phyloP scores from a whole-genome alignment of 2,329 filamentous ascomycete genomes.

The Fusarium sp. region DNA sequence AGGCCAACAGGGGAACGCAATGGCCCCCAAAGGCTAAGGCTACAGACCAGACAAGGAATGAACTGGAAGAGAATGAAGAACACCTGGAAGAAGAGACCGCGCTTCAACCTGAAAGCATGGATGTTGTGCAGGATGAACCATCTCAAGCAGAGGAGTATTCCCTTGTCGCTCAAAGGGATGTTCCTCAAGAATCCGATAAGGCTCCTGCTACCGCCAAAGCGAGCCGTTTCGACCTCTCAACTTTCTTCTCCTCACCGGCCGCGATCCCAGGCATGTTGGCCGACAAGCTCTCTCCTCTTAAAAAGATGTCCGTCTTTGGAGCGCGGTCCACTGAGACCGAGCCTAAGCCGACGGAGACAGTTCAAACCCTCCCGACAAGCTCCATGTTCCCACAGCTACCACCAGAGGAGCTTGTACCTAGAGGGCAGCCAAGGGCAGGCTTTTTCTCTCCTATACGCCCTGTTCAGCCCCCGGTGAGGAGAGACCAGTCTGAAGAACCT shows the following conservation, averaged over 20 bases:
- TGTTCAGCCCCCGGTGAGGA: constrained; percentile 4
- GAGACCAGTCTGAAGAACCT: constrained; percentile 15
- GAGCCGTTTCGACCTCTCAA: constrained; percentile 59
- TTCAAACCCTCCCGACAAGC: constrained; percentile 47
- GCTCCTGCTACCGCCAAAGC: constrained; percentile 42
- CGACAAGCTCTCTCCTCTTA: constrained; percentile 46
- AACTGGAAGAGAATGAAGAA: background rate
- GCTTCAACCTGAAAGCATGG: constrained; percentile 18
- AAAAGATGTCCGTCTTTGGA: constrained; percentile 32
- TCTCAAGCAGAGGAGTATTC: constrained; percentile 56
- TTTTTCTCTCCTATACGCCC: constrained; percentile 51
- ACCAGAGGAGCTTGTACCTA: constrained; percentile 48
- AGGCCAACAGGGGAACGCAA: constrained; percentile 36
- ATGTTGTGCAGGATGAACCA: constrained; percentile 25
- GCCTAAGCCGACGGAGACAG: constrained; percentile 33
- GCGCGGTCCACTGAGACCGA: constrained; percentile 24
- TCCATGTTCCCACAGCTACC: constrained; percentile 54
- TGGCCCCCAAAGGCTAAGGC: background rate
- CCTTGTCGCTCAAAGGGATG: constrained; percentile 51
- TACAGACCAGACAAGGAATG: background rate
- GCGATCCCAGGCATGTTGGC: constrained; percentile 50
- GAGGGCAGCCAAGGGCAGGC: constrained; percentile 45
- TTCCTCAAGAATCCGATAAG: constrained; percentile 18
- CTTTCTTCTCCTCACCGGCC: constrained; percentile 69
- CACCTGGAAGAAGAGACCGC: constrained; percentile 4